Evolutionary conservation across 805 yeast species (phyloP).

Genomic region (Candida vaughaniae): DNA sequence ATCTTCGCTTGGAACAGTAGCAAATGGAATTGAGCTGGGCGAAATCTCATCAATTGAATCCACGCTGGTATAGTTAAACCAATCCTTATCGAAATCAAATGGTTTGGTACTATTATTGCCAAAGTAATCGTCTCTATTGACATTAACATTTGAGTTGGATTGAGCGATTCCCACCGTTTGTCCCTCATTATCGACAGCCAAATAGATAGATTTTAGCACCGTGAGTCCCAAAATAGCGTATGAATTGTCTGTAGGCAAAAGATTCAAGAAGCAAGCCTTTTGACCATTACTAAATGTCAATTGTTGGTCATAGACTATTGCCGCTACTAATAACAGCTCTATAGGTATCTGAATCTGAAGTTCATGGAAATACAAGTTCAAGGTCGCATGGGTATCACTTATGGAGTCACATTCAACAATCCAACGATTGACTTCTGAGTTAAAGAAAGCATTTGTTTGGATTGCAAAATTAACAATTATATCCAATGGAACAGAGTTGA

Average conservation of each 20-base stretch:
- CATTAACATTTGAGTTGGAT: conserved; percentile 27
- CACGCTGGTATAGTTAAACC: background rate
- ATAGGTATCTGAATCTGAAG: conserved; percentile 51
- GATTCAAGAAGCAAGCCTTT: conserved; percentile 54
- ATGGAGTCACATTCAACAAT: conserved; percentile 56
- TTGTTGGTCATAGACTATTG: conserved; percentile 30
- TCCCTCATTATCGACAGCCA: conserved; percentile 66
- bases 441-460: conserved; percentile 66
- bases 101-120: background rate
- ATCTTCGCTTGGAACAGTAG: conserved; percentile 2
- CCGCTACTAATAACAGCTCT: conserved; percentile 42
- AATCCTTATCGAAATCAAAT: background rate
- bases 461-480: conserved; percentile 61
- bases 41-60: conserved; percentile 9
- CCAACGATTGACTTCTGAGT: conserved; percentile 51
- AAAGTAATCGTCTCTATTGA: conserved; percentile 11
- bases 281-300: conserved; percentile 54
- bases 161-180: conserved; percentile 56
- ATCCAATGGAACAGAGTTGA: conserved; percentile 53
- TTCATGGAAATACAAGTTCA: conserved; percentile 55
- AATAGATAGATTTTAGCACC: conserved; percentile 49
- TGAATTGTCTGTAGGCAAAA: conserved; percentile 52
- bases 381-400: conserved; percentile 45
- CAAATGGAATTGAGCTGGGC: conserved; percentile 13
- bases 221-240: conserved; percentile 58